Evolutionary conservation across 257 asterid genomes (phyloP), one percentile per base, ranked within the genome.

Genomic region (Mitragyna speciosa): DNA sequence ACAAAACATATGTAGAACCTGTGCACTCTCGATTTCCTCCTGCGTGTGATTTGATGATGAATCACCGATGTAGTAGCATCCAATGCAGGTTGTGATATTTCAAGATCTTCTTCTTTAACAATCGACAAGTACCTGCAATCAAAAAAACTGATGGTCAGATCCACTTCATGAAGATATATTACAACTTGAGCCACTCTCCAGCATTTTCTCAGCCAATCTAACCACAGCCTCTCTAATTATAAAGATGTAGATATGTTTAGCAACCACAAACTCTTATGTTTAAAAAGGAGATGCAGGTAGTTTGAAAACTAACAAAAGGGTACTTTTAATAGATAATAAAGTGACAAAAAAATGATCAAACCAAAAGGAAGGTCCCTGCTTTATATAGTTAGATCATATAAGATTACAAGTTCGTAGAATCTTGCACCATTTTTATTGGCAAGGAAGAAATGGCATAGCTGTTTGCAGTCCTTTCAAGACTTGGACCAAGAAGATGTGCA

Each of bases 51-150:
- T 2, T 79, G 92, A 83, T 94, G 95, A 73, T 94, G 95, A 81
- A 94, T 86, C 85, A 85, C 89, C 1, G 99, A 95, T 84, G 79
- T 89, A 1, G 81, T 68, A 49, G 86, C 82, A 78, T 91, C 97
- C 39, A 94, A 90, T 64, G 85, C 98, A 0, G 98, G 98, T 73
- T 94, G 98, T 26, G 98, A 94, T 71, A 94, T 92, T 67, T 91
- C 97, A 31, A 94, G 88, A 8, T 97, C 97, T 84, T 94, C 98
- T 80, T 87, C 92, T 84, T 86, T 86, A 28, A 92, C 76, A 71
- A 94, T 91, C 19, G 91, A 84, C 77, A 94, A 7, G 72, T 92
- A 94, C 88, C 99, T 95, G 84, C 45, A 72, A 14, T 80, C 36
- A 85, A 19, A n/a, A 48, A 39, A 75, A 49, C 66, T 26, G 51